A percentile compares a stretch with the other conserved stretches of the same genome.
Conservation (phyloP, 768 basidiomycete genomes). For the Boletus insuetus region DNA sequence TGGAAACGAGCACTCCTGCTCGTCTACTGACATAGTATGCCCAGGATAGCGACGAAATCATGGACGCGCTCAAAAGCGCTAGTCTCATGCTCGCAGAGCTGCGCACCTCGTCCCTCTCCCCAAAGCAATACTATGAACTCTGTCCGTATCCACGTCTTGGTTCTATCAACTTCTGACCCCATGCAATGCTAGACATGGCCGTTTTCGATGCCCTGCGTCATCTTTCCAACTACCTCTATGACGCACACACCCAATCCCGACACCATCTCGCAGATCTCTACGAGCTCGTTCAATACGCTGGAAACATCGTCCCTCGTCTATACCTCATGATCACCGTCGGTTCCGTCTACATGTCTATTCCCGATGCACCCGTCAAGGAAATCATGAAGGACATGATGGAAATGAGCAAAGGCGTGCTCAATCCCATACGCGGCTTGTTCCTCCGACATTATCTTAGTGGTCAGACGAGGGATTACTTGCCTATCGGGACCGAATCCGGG, state of each 20-base stretch:
- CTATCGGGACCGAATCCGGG: conserved; percentile 82
- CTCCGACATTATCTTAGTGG: conserved; percentile 95
- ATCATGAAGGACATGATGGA: conserved; percentile 99
- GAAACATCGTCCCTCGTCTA: conserved; percentile 89
- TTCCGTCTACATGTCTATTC: conserved; percentile 97
- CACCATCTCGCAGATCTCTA: conserved; percentile 98
- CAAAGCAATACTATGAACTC: conserved; percentile 98
- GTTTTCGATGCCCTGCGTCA: conserved; percentile 96
- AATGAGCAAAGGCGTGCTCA: conserved; percentile 96
- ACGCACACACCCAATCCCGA: conserved; percentile 86
- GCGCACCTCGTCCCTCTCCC: conserved; percentile 87
- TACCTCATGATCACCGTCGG: conserved; percentile 99
- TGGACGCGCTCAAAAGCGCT: conserved; percentile 97
- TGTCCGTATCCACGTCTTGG: conserved; percentile 48
- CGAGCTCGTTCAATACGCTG: conserved; percentile 99
- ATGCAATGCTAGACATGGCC: conserved; percentile 74
- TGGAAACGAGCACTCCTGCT: not conserved
- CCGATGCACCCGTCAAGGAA: conserved; percentile 96
- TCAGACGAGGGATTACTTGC: conserved; percentile 94
- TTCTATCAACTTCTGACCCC: not conserved
- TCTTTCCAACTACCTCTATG: conserved; percentile 94
- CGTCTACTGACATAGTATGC: not conserved
- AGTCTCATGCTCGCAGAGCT: conserved; percentile 97
- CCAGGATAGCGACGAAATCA: conserved; percentile 92
- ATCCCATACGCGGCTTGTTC: conserved; percentile 96